Evolutionary conservation across 2,329 filamentous ascomycete genomes (phyloP), one percentile per base, ranked within the genome.

Genomic region (Aspergillus ruber): DNA sequence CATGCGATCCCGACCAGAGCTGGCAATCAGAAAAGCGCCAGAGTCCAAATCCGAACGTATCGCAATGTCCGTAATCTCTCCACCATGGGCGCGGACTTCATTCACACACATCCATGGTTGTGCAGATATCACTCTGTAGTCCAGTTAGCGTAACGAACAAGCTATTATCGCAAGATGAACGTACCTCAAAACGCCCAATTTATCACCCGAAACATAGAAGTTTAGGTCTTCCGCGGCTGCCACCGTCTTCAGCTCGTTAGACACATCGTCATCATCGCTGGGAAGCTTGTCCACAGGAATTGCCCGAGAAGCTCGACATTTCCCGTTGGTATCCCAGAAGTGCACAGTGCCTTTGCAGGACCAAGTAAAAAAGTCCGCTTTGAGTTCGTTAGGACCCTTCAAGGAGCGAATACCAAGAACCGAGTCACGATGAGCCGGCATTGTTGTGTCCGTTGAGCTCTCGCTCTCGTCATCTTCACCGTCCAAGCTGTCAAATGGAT

Each of bases 1-100:
- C n/a, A 86, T 95, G 44, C 93, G 84, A 68, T 98, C 93, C 55
- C 93, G 80, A 32, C 89, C 88, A 62, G 86, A 90, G 9, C 85
- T 90, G 15, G 88, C 91, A 56, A 97, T 76, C 41, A 95, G 73
- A 32, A 82, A 78, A 42, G 73, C 76, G 1, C 78, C 73, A 42
- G 73, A 76, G 1, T 78, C 74, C 1, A 78, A 74, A 40, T 77
- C 76, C 56, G 88, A 81, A 58, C 83, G 82, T 4, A 94, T 75
- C 17, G 84, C 81, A 56, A 97, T 85, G 57, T 86, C 86, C 35
- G 88, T 88, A 52, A 95, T 86, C 59, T 96, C 89, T 6, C 83
- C 84, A 4, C 86, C 81, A 64, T 98, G 93, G 23, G 90, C 93
- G 64, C 94, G 93, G 38, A 85, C 85, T 54, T 88, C 84, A 48